Evolutionary conservation across 768 basidiomycete genomes (phyloP).

Genomic region (Suillus tomentosus): DNA sequence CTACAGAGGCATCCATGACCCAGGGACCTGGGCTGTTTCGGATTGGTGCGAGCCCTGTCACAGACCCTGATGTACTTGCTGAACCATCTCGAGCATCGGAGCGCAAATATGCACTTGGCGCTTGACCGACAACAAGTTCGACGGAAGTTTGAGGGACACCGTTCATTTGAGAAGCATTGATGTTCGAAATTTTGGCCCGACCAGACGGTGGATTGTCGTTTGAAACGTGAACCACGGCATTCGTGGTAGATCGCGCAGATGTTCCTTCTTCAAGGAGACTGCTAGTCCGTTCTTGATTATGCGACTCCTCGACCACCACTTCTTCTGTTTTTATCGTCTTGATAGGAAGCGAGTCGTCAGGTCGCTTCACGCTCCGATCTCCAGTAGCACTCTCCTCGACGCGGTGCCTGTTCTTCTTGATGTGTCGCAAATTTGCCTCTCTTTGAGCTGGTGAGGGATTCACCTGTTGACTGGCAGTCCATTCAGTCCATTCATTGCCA

Average conservation of each 20-base stretch:
- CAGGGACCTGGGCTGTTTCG: constrained; percentile 13
- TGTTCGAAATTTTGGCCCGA: constrained; percentile 18
- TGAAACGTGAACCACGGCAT: background rate
- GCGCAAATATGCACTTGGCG: background rate
- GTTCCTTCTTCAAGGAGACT: constrained; percentile 2
- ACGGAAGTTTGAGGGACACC: background rate
- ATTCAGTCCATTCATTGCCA: constrained; percentile 16
- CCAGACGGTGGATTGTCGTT: constrained; percentile 22
- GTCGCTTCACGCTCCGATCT: constrained; percentile 29
- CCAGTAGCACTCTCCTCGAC: constrained; percentile 30
- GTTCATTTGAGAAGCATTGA: constrained; percentile 8
- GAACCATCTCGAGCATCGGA: constrained; percentile 7
- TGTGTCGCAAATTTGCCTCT: constrained; percentile 33
- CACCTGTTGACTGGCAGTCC: constrained; percentile 24
- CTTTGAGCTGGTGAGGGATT: constrained; percentile 28
- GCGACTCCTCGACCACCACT: constrained; percentile 9
- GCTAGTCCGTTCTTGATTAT: constrained; percentile 5
- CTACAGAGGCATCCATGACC: constrained; percentile 15
- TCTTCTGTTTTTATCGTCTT: constrained; percentile 27
- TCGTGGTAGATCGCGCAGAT: background rate
- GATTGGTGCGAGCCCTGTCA: background rate
- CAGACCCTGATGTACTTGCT: constrained; percentile 3
- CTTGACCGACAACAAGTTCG: background rate
- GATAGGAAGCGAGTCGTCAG: background rate
- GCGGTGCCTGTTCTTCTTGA: constrained; percentile 28